Evolutionary conservation across 202 grass and related monocot species (phyloP).

Genomic region (Schoenoplectus triqueter): DNA sequence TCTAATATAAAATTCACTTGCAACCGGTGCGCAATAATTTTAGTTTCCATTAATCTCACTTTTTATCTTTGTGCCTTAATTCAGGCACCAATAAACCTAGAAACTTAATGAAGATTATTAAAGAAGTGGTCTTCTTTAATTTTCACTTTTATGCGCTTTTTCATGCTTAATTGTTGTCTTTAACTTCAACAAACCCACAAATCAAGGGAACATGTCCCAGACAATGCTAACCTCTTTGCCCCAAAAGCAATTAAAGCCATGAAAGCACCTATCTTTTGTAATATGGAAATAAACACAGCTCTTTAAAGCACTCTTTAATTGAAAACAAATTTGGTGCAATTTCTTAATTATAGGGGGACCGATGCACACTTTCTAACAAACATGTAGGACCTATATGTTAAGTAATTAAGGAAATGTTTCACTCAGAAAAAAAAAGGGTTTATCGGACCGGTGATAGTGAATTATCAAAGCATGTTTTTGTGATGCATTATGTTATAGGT

Average conservation of each 20-base stretch:
- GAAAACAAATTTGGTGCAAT: conserved; percentile 23
- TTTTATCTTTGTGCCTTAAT: conserved; percentile 26
- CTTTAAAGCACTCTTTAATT: conserved; percentile 28
- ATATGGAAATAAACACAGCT: conserved; percentile 13
- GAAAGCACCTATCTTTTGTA: conserved; percentile 22
- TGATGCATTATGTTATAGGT: conserved; percentile 14
- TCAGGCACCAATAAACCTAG: conserved; percentile 12
- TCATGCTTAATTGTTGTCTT: conserved; percentile 27
- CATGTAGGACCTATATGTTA: conserved; percentile 16
- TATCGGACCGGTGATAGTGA: conserved; percentile 25
- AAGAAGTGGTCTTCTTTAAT: conserved; percentile 18
- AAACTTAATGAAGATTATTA: not conserved
- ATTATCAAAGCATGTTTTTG: conserved; percentile 23
- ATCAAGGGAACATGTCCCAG: conserved; percentile 39
- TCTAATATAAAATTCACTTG: conserved; percentile 2
- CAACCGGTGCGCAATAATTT: conserved; percentile 3
- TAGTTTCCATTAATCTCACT: conserved; percentile 14
- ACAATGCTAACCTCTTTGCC: conserved; percentile 28
- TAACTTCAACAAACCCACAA: conserved; percentile 13
- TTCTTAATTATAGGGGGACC: conserved; percentile 39
- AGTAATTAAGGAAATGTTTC: conserved; percentile 36
- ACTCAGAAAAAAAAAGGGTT: conserved; percentile 8
- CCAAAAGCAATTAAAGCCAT: conserved; percentile 22
- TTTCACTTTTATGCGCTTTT: conserved; percentile 6
- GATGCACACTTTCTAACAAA: conserved; percentile 23